phyloP scores from a whole-genome alignment of 2,329 filamentous ascomycete genomes.

The Aspergillus quadrilineatus region DNA sequence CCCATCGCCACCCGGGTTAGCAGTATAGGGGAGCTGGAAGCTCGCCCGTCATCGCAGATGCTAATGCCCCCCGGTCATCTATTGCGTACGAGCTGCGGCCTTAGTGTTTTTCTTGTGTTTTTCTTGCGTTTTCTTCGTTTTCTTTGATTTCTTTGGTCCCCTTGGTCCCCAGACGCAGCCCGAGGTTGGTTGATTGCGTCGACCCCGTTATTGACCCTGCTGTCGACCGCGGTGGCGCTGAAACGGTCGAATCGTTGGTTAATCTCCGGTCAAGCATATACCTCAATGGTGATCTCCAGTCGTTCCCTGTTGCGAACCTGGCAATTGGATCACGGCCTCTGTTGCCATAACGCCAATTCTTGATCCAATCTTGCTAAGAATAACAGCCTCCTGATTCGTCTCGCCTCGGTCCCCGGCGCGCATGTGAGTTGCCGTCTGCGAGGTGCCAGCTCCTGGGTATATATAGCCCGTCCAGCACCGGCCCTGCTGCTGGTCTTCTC shows the following conservation, averaged over 20 bases:
- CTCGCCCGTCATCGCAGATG: too few species aligned
- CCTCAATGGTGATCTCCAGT: background rate
- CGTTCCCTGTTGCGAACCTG: background rate
- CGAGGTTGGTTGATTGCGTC: too few species aligned
- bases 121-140: too few species aligned
- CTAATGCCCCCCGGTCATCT: too few species aligned
- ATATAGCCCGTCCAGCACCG: conserved; percentile 5
- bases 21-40: too few species aligned
- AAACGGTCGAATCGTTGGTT: background rate
- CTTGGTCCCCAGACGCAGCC: too few species aligned
- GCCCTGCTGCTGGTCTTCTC: background rate
- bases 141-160: too few species aligned
- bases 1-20: too few species aligned
- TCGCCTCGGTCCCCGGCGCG: conserved; percentile 9
- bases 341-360: conserved; percentile 2
- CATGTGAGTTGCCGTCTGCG: conserved; percentile 8
- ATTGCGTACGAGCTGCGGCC: too few species aligned
- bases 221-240: background rate
- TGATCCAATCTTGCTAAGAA: conserved; percentile 5
- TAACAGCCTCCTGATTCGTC: background rate
- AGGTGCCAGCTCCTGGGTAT: background rate
- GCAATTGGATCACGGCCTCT: background rate
- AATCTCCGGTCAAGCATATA: background rate
- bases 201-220: too few species aligned
- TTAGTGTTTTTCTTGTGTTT: too few species aligned